These are phyloP conservation scores for Cryptococcus neoformans DNA, from an alignment of 1,284 basidiomycete species.

Conservation along the genomic window DNA sequence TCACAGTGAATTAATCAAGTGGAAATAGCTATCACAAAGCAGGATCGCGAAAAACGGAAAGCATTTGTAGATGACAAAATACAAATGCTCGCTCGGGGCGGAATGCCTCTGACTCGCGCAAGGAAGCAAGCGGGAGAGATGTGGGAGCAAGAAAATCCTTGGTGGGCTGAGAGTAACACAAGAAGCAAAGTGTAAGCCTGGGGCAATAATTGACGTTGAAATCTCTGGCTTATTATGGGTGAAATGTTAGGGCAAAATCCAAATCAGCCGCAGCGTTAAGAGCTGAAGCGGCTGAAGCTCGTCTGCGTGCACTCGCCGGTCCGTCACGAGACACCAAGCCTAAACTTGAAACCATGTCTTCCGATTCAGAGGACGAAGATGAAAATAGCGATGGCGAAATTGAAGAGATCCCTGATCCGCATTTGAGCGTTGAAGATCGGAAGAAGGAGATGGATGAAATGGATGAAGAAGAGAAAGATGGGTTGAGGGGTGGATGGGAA, in stretches of 20 bases:
- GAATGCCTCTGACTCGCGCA: conserved; percentile 26
- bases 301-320: conserved; percentile 22
- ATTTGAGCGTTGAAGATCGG: conserved; percentile 23
- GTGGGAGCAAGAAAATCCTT: conserved; percentile 36
- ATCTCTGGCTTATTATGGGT: not conserved
- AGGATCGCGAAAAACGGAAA: conserved; percentile 31
- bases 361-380: not conserved
- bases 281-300: conserved; percentile 38
- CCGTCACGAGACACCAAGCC: conserved; percentile 8
- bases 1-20: not conserved
- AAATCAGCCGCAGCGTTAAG: conserved; percentile 40
- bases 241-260: conserved; percentile 30
- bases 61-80: conserved; percentile 22
- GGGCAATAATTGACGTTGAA: not conserved
- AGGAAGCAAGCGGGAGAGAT: conserved; percentile 27
- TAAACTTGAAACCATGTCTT: not conserved
- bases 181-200: conserved; percentile 36
- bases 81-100: conserved; percentile 11
- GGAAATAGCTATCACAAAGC: conserved; percentile 37
- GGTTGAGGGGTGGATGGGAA: conserved; percentile 35
- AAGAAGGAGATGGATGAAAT: conserved; percentile 37
- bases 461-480: conserved; percentile 32
- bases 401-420: conserved; percentile 29
- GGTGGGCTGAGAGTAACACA: conserved; percentile 41
- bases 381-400: conserved; percentile 7